These are phyloP conservation scores for Knoxdaviesia proteae DNA, from an alignment of 2,329 filamentous ascomycete genomes.

Conservation along the genomic window DNA sequence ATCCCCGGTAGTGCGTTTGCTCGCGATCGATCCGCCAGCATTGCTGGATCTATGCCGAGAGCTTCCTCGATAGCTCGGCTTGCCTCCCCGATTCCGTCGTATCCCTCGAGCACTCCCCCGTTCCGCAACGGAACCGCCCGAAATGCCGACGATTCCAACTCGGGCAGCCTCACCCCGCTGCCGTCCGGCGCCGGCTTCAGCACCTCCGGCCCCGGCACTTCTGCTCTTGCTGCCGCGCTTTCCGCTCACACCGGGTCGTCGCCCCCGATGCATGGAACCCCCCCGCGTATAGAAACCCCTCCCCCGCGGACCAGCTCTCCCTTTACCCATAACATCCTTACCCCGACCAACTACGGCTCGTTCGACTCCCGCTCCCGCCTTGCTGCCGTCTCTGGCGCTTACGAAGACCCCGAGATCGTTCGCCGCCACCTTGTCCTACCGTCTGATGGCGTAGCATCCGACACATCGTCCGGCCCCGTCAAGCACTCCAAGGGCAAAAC, in stretches of 20 bases:
- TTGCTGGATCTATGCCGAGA: slow-evolving; percentile 1
- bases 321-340: slow-evolving; percentile 8
- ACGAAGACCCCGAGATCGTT: slow-evolving; percentile 81
- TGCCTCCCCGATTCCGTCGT: slow-evolving; percentile 32
- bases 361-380: slow-evolving; percentile 47
- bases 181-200: slow-evolving; percentile 37
- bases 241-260: slow-evolving; percentile 51
- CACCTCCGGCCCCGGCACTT: slow-evolving; percentile 58
- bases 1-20: no score
- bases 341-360: slow-evolving; percentile 64
- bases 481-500: slow-evolving; percentile 30
- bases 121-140: slow-evolving; percentile 17
- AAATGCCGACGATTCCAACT: slow-evolving; percentile 9
- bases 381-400: slow-evolving; percentile 31
- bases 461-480: slow-evolving; percentile 23
- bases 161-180: slow-evolving; percentile 19
- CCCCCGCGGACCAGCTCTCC: slow-evolving; percentile 17
- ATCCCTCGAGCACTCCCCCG: slow-evolving; percentile 20
- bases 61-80: slow-evolving; percentile 25
- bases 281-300: slow-evolving; percentile 40
- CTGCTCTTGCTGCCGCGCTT: slow-evolving; percentile 73
- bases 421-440: slow-evolving; percentile 71
- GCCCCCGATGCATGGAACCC: slow-evolving; percentile 49
- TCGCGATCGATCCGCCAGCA: no score
- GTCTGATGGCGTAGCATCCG: slow-evolving; percentile 22